Percentiles rank a stretch among this genome's conserved stretches.
Evolutionary conservation across 768 basidiomycete genomes (phyloP).

Genomic region (Leucosporidium creatinivorum): DNA sequence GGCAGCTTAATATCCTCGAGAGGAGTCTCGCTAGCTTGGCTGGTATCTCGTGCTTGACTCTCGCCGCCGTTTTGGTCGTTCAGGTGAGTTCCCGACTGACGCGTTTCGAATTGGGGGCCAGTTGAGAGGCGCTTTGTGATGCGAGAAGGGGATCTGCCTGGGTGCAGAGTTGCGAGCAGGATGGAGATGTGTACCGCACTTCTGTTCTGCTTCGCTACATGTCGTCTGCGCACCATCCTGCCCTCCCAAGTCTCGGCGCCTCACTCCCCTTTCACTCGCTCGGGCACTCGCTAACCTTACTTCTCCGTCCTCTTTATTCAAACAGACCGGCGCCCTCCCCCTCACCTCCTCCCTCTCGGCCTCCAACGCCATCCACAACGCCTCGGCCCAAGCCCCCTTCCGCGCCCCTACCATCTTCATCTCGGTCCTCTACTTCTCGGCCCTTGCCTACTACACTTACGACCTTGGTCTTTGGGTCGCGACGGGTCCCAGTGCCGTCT

Average conservation of each 20-base stretch:
- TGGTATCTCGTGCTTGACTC: slow-evolving; percentile 6
- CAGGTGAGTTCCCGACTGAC: slow-evolving; percentile 10
- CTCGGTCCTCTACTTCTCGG: slow-evolving; percentile 13
- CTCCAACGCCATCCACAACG: not conserved
- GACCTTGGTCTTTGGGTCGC: slow-evolving; percentile 8
- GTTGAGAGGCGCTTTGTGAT: no score
- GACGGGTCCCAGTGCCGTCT: not conserved
- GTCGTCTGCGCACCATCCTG: no score
- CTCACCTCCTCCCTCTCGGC: slow-evolving; percentile 21
- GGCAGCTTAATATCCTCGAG: slow-evolving; percentile 23
- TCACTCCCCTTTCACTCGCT: no score
- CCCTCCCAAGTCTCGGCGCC: not conserved
- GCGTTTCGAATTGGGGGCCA: no score
- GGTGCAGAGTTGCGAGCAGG: no score
- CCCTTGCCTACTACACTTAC: slow-evolving; percentile 11
- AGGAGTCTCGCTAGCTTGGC: slow-evolving; percentile 12
- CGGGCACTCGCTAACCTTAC: not conserved
- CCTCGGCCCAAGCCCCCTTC: slow-evolving; percentile 8
- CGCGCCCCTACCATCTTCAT: slow-evolving; percentile 15
- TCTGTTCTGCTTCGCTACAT: no score
- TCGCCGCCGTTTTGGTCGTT: slow-evolving; percentile 12
- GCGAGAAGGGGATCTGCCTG: no score
- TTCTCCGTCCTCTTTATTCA: not conserved
- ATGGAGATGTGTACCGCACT: no score
- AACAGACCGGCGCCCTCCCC: slow-evolving; percentile 23